phyloP scores from a whole-genome alignment of 2,329 filamentous ascomycete species.

The Pseudocercospora crystallina region DNA sequence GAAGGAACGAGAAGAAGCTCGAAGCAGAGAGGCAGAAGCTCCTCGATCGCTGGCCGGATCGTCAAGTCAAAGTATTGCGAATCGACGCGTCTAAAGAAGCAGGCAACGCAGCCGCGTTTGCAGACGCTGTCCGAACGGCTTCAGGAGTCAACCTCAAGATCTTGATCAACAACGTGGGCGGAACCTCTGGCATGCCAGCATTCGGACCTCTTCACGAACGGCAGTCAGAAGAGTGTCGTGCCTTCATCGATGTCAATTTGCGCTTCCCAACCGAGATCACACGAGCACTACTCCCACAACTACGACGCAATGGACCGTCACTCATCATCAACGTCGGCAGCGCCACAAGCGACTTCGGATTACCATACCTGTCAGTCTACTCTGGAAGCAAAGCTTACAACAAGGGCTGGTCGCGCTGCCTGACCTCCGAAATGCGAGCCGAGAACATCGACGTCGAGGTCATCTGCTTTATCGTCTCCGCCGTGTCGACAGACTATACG shows the following conservation, averaged over 20 bases:
- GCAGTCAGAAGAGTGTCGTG: constrained; percentile 40
- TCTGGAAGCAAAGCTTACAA: constrained; percentile 49
- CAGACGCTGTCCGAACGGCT: constrained; percentile 25
- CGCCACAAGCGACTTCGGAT: constrained; percentile 42
- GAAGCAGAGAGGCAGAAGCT: constrained; percentile 43
- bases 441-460: constrained; percentile 42
- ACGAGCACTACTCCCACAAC: constrained; percentile 45
- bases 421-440: constrained; percentile 46
- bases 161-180: constrained; percentile 60
- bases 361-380: constrained; percentile 52
- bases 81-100: constrained; percentile 18
- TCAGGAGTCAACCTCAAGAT: constrained; percentile 49
- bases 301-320: constrained; percentile 43
- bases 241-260: constrained; percentile 50
- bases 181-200: constrained; percentile 32
- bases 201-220: constrained; percentile 41
- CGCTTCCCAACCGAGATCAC: constrained; percentile 54
- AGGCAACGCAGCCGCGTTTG: constrained; percentile 45
- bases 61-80: constrained; percentile 40
- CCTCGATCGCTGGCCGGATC: constrained; percentile 39
- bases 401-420: constrained; percentile 40
- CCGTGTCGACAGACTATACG: constrained; percentile 22
- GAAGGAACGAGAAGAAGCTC: constrained; percentile 54
- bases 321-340: constrained; percentile 56
- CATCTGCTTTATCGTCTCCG: constrained; percentile 14